These are phyloP conservation scores for Thalassiosira mediterranea DNA, from an alignment of 352 stramenopile genomes.

Conservation along the genomic window DNA sequence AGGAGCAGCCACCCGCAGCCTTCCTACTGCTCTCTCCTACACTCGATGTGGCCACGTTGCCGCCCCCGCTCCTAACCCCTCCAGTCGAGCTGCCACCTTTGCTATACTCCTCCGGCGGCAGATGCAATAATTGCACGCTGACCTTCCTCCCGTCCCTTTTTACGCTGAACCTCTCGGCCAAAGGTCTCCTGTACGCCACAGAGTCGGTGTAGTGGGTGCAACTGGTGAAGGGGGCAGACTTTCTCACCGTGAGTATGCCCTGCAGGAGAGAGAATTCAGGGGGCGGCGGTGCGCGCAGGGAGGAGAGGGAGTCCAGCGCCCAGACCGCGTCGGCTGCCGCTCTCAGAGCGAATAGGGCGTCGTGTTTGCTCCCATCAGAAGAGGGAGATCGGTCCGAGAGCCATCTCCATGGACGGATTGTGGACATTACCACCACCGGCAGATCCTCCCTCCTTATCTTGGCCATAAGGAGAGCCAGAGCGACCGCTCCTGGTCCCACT, in stretches of 20 bases:
- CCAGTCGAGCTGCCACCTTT: constrained; percentile 59
- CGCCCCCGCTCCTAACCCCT: constrained; percentile 66
- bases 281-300: constrained; percentile 60
- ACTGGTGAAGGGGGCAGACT: constrained; percentile 53
- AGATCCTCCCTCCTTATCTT: constrained; percentile 65
- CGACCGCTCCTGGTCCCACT: constrained; percentile 42
- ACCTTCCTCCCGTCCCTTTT: constrained; percentile 80
- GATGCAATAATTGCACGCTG: constrained; percentile 74
- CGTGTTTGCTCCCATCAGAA: constrained; percentile 22
- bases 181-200: constrained; percentile 53
- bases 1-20: background rate
- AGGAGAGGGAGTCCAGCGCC: constrained; percentile 69
- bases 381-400: background rate
- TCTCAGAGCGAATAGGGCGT: constrained; percentile 40
- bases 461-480: constrained; percentile 64
- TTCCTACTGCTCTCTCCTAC: constrained; percentile 2
- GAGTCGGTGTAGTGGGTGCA: constrained; percentile 59
- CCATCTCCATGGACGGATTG: constrained; percentile 53
- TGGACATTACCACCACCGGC: constrained; percentile 66
- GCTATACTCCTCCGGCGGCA: constrained; percentile 77
- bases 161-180: constrained; percentile 70
- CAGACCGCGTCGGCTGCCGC: constrained; percentile 59
- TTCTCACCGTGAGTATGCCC: constrained; percentile 69
- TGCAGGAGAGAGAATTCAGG: constrained; percentile 74
- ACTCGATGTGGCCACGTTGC: constrained; percentile 15